Percentiles rank a stretch among this genome's conserved stretches.
These are phyloP conservation scores for Xerophyta viscosa DNA, from an alignment of 106 monocot genomes.

Conservation along the genomic window DNA sequence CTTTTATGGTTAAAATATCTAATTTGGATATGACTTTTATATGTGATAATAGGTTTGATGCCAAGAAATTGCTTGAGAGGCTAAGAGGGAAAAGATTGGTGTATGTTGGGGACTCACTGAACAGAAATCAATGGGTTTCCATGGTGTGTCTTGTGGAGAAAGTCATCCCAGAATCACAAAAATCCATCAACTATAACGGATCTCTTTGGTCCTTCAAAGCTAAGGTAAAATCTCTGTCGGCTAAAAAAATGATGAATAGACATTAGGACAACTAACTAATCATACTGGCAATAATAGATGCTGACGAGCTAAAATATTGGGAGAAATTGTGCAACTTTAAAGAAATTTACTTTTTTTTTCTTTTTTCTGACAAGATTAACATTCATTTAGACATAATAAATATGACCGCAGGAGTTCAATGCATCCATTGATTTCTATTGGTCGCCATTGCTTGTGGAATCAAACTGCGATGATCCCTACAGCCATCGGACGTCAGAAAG, in stretches of 20 bases:
- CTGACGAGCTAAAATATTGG: no score
- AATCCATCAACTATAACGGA: conserved; percentile 1
- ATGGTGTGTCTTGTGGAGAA: conserved; percentile 22
- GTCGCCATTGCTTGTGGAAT: conserved; percentile 51
- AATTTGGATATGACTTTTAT: no score
- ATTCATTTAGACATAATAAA: no score
- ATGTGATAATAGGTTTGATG: conserved; percentile 8
- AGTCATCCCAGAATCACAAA: background rate
- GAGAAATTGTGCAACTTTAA: no score
- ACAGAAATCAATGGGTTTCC: conserved; percentile 20
- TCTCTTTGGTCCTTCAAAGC: conserved; percentile 16
- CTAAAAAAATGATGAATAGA: no score
- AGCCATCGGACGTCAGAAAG: conserved; percentile 28
- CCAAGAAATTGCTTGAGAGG: conserved; percentile 2
- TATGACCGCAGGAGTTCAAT: conserved; percentile 28
- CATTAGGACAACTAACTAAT: no score
- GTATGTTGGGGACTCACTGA: conserved; percentile 20
- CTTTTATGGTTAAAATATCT: no score
- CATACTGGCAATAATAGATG: no score
- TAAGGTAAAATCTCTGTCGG: no score
- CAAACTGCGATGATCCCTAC: conserved; percentile 49
- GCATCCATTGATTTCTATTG: conserved; percentile 56
- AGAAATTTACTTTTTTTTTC: no score
- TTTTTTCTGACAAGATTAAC: conserved; percentile 2
- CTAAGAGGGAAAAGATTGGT: conserved; percentile 19